Base-by-base conservation (phyloP, 192 early-diverging fungal genomes). In the Mortierella alpina region DNA sequence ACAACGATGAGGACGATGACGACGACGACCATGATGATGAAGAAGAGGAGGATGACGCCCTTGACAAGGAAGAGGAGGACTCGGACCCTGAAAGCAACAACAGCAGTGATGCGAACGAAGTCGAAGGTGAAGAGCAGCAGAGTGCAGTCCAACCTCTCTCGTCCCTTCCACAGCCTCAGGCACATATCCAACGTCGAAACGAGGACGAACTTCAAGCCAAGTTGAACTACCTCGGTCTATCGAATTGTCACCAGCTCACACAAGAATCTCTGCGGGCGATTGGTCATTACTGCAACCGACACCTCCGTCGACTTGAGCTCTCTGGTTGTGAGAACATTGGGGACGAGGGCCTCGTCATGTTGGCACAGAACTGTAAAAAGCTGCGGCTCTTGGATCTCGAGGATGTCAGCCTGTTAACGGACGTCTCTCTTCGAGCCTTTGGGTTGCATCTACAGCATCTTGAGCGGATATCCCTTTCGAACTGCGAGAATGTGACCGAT, bases 231-330 rank as follows among this genome's bases (percentile, higher is more conserved):
- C 59, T 88, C 10, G 83, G 82, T 55, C 59, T 88, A 18, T 86
- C 87, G 0, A 73, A 81, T 14, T 88, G 87, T 54, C 51, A 69
- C 11, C 63, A 70, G 11, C 59, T 88, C 12, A 84, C 85, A 0
- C 79, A 85, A 50, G 68, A 65, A 5, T 58, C 84, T 1, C 68
- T 86, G 3, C 74, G 80, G 4, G 65, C 73, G 2, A 46, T 88
- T 12, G 72, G 82, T 6, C 52, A 82, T 10, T 66, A 76, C 40
- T 73, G 73, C 18, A 8, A 59, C 11, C 45, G 52, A n/a, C 64
- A 80, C 31, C 52, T 88, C 13, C 81, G 84, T 5, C 87, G 86
- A n/a, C 65, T 88, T 7, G 84, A 88, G 65, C 60, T 88, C 17
- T 75, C 87, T 0, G 84, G 83, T 20, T 86, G 87, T 60, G 70